These are phyloP conservation scores for Erysimum pusillum DNA, from an alignment of 441 rosid genomes.

Conservation along the genomic window DNA sequence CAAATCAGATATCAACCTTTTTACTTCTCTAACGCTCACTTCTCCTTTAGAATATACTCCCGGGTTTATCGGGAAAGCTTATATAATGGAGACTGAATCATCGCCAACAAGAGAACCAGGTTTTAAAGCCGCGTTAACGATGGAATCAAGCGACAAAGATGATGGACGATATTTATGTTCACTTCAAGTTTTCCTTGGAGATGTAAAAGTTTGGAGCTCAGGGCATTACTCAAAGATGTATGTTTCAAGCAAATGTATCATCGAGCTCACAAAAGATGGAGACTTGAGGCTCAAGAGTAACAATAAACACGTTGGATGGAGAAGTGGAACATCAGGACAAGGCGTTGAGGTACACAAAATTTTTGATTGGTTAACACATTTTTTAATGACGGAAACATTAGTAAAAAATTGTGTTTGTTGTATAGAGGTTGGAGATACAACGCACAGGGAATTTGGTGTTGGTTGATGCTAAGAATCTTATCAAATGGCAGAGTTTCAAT, in stretches of 20 bases:
- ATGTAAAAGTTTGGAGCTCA: constrained; percentile 89
- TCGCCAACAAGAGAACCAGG: constrained; percentile 48
- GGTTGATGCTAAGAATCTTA: constrained; percentile 57
- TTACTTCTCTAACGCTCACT: constrained; percentile 60
- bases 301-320: constrained; percentile 67
- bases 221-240: constrained; percentile 78
- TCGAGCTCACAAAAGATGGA: constrained; percentile 71
- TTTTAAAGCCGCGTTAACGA: constrained; percentile 73
- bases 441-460: constrained; percentile 77
- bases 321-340: constrained; percentile 84
- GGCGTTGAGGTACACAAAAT: constrained; percentile 76
- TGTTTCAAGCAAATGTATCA: constrained; percentile 61
- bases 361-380: background rate
- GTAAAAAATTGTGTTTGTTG: constrained; percentile 1
- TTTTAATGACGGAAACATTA: constrained; percentile 2
- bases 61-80: constrained; percentile 77
- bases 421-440: constrained; percentile 77
- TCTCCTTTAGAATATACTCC: constrained; percentile 59
- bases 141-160: constrained; percentile 54
- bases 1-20: constrained; percentile 60
- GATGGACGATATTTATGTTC: constrained; percentile 68
- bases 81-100: constrained; percentile 57
- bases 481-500: constrained; percentile 95
- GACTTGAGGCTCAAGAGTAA: constrained; percentile 75
- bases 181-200: constrained; percentile 77